phyloP scores from a whole-genome alignment of 192 early-diverging fungal species.

The Backusella liffmaniae region DNA sequence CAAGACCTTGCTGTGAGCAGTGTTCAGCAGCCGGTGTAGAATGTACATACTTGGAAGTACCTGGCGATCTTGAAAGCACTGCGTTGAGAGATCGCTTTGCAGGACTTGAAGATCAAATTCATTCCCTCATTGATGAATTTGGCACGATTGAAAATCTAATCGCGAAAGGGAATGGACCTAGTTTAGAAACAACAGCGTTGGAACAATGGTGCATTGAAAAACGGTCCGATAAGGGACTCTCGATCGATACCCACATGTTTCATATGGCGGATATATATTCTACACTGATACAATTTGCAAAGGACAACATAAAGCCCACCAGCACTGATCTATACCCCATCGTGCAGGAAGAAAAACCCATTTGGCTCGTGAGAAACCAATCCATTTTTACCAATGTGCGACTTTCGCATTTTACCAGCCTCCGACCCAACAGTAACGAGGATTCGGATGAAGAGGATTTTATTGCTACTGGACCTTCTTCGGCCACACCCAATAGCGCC shows the following conservation, averaged over 20 bases:
- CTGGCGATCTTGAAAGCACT: constrained; percentile 40
- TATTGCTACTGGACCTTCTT: neutral
- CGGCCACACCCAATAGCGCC: neutral
- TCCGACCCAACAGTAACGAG: neutral
- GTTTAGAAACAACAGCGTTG: constrained; percentile 19
- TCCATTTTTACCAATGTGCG: constrained; percentile 32
- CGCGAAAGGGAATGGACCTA: neutral
- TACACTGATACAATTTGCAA: constrained; percentile 25
- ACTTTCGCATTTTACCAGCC: constrained; percentile 30
- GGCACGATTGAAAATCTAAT: constrained; percentile 28
- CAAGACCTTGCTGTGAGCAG: constrained; percentile 30
- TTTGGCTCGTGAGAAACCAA: constrained; percentile 28
- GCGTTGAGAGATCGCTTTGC: constrained; percentile 36
- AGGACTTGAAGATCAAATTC: constrained; percentile 37
- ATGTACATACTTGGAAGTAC: constrained; percentile 31
- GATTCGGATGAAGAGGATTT: constrained; percentile 8
- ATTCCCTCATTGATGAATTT: constrained; percentile 29
- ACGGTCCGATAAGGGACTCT: constrained; percentile 16
- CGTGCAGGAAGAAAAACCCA: constrained; percentile 1
- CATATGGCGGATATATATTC: constrained; percentile 28
- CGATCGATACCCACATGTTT: constrained; percentile 32
- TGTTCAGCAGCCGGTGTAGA: constrained; percentile 23
- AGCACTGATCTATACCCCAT: neutral
- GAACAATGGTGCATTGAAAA: constrained; percentile 15
- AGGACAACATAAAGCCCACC: constrained; percentile 19